Conservation (phyloP, 2,329 filamentous ascomycete species). For the Fusarium temperatum region DNA sequence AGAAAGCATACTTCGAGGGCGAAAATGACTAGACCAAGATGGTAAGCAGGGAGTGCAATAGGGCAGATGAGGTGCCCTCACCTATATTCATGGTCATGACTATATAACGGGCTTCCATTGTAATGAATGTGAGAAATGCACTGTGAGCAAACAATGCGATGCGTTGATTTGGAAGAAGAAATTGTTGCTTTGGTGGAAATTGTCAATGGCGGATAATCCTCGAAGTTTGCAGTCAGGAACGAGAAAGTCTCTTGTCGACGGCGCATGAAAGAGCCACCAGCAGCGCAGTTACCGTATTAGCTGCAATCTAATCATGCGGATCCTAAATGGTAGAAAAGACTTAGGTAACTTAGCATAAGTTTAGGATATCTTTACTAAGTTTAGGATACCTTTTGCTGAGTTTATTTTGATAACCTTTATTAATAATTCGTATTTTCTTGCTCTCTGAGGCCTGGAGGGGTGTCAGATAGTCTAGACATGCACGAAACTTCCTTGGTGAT, state of each 20-base stretch:
- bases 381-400: neutral
- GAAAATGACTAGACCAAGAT: constrained; percentile 6
- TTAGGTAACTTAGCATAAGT: neutral
- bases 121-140: neutral
- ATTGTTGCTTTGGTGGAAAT: neutral
- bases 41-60: neutral
- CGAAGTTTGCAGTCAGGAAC: neutral
- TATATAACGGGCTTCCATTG: neutral
- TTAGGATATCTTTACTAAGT: neutral
- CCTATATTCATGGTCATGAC: constrained; percentile 15
- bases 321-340: neutral
- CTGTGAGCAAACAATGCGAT: too few relatives aligned
- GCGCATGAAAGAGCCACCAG: neutral
- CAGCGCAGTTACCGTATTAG: too few relatives aligned
- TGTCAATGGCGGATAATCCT: neutral
- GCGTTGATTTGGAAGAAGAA: too few relatives aligned
- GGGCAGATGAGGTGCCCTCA: neutral
- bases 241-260: neutral
- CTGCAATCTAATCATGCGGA: neutral
- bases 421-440: neutral
- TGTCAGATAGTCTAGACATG: neutral
- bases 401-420: neutral
- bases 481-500: neutral
- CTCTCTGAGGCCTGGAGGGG: neutral
- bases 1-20: constrained; percentile 32